Percentiles rank a stretch among this genome's conserved stretches.
These are phyloP conservation scores for Candida sanyaensis DNA, from an alignment of 1,139 yeast genomes.

Conservation along the genomic window DNA sequence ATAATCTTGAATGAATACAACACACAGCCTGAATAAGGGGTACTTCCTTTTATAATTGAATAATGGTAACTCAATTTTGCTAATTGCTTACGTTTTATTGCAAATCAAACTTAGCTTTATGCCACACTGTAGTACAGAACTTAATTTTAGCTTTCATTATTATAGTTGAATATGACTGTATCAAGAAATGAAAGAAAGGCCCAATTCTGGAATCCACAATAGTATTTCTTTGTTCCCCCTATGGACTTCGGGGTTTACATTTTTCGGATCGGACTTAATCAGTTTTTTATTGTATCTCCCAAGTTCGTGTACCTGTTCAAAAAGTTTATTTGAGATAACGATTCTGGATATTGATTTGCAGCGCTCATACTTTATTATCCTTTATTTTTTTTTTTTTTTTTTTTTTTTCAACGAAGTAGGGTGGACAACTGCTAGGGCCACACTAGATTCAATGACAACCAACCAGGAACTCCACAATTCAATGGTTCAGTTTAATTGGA, in stretches of 20 bases:
- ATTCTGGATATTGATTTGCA: neutral
- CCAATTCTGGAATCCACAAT: too few relatives aligned
- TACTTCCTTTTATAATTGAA: too few relatives aligned
- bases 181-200: too few relatives aligned
- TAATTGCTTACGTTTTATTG: neutral
- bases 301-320: neutral
- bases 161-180: too few relatives aligned
- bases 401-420: neutral
- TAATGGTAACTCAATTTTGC: slow-evolving; percentile 2
- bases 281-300: neutral
- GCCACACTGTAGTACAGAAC: neutral
- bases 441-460: neutral
- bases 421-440: neutral
- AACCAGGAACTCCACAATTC: neutral
- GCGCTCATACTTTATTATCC: too few relatives aligned
- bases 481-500: slow-evolving; percentile 49
- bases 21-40: too few relatives aligned
- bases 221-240: too few relatives aligned
- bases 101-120: neutral
- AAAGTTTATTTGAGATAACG: neutral
- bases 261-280: neutral
- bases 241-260: neutral
- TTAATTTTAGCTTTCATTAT: too few relatives aligned
- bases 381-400: neutral
- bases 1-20: too few relatives aligned